Conservation (phyloP, 2,329 filamentous ascomycete genomes). For the Cladosporium sphaerospermum region DNA sequence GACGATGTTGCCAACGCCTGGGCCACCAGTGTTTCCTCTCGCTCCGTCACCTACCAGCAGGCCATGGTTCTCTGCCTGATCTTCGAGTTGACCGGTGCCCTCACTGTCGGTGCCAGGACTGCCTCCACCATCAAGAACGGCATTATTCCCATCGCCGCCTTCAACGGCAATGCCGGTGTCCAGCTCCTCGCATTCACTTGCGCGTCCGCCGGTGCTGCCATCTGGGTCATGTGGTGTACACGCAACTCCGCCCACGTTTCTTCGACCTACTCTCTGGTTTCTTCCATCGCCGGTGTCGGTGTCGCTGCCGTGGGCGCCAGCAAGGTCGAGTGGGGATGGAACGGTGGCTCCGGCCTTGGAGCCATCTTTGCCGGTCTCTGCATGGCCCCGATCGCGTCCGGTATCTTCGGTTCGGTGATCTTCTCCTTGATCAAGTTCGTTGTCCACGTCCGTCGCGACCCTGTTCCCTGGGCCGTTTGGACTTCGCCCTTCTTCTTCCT, state of each 20-base stretch:
- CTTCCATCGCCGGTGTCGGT: slow-evolving; percentile 54
- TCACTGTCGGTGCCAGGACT: slow-evolving; percentile 48
- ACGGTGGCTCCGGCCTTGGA: slow-evolving; percentile 36
- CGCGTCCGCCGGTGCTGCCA: slow-evolving; percentile 41
- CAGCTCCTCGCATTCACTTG: slow-evolving; percentile 42
- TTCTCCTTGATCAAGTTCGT: slow-evolving; percentile 46
- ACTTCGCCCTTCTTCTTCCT: slow-evolving; percentile 46
- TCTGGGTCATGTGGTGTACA: slow-evolving; percentile 54
- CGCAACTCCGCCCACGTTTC: slow-evolving; percentile 52
- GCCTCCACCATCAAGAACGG: slow-evolving; percentile 58
- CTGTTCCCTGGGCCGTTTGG: slow-evolving; percentile 45
- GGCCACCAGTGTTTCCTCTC: slow-evolving; percentile 47
- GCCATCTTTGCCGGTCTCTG: slow-evolving; percentile 40
- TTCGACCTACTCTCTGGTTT: slow-evolving; percentile 56
- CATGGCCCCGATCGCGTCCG: slow-evolving; percentile 45
- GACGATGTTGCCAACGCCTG: slow-evolving; percentile 52
- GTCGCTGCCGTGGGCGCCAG: slow-evolving; percentile 47
- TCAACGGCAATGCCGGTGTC: slow-evolving; percentile 41
- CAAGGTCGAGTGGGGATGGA: slow-evolving; percentile 38
- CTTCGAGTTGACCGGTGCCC: slow-evolving; percentile 49
- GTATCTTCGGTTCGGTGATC: slow-evolving; percentile 44
- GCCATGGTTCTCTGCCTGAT: slow-evolving; percentile 43
- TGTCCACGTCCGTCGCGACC: slow-evolving; percentile 46
- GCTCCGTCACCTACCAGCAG: slow-evolving; percentile 48
- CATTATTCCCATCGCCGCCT: slow-evolving; percentile 47